Evolutionary conservation across 1,284 basidiomycete genomes (phyloP), one percentile per base, ranked within the genome.

Genomic region (Pisolithus thermaeus): DNA sequence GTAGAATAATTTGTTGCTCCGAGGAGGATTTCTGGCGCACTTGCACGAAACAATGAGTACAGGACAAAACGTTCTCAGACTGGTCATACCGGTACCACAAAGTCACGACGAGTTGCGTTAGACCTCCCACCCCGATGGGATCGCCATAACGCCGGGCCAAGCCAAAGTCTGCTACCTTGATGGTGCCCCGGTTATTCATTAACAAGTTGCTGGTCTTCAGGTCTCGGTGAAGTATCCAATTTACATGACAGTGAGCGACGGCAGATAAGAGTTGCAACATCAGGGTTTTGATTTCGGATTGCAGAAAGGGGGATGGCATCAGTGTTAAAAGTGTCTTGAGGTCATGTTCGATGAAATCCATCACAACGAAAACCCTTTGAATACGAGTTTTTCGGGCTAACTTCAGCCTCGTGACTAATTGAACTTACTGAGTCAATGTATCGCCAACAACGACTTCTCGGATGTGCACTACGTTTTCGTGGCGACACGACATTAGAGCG

Each of bases 341-440:
- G 68, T 99, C 96, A 69, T 99, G 97, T 70, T 99, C 97, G 65
- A 99, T 95, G 65, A 99, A 99, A 64, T 98, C 96, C 94, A 98
- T 98, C 30, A 97, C 95, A 56, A 99, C 93, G 71, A 94, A 99
- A 50, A 98, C 92, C 75, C 92, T 95, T 75, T 55, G 56, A 58
- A 59, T 57, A 49, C 52, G 56, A 39, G 36, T 53, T 47, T 56
- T 63, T 57, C 28, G 22, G 27, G 49, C 11, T 55, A 30, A 22
- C 51, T 39, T 18, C 41, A 46, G 23, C 44, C 7, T 37, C 58
- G 37, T 48, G 38, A 32, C 42, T 16, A 18, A 20, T 40, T 59
- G 56, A 56, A 69, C 94, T 77, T 72, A 97, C 95, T 99, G 96
- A 57, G 94, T 98, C 62, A 99, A 73, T 1, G 97, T 99, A 61